phyloP scores from a whole-genome alignment of 2,329 filamentous ascomycete species.

The Meredithiella fracta region DNA sequence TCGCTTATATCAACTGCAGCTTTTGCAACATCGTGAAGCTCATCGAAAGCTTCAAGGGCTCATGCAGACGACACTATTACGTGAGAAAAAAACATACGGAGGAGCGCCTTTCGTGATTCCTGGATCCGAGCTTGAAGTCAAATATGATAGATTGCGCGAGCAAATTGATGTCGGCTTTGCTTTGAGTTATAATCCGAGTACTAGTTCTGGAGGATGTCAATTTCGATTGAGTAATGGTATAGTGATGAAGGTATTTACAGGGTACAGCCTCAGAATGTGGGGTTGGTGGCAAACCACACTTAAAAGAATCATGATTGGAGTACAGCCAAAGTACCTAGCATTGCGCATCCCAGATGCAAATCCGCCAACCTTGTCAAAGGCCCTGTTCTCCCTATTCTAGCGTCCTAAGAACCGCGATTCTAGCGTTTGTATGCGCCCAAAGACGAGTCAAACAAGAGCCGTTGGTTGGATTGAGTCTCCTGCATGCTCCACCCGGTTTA shows the following conservation, averaged over 20 bases:
- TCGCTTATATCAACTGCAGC: background rate
- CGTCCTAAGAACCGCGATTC: too few relatives aligned
- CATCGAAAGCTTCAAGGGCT: background rate
- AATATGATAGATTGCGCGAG: background rate
- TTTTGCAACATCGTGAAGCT: background rate
- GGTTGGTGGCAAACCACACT: background rate
- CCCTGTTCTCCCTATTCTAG: too few relatives aligned
- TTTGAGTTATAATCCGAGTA: background rate
- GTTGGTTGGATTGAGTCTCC: slow-evolving; percentile 2
- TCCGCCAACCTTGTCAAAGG: background rate
- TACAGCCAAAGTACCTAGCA: background rate
- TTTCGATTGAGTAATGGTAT: slow-evolving; percentile 12
- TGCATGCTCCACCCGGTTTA: slow-evolving; percentile 9
- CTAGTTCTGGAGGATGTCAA: background rate
- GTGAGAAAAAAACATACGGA: background rate
- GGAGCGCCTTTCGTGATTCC: background rate
- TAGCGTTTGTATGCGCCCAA: background rate
- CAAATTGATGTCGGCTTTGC: background rate
- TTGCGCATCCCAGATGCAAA: background rate
- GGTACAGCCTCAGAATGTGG: slow-evolving; percentile 1
- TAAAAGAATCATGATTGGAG: background rate
- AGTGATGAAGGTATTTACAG: background rate
- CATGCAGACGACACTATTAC: background rate
- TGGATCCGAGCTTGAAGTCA: background rate
- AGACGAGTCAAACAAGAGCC: slow-evolving; percentile 6